These are phyloP conservation scores for Chaetomiaceae sp. DNA, from an alignment of 2,329 filamentous ascomycete genomes.

Conservation along the genomic window DNA sequence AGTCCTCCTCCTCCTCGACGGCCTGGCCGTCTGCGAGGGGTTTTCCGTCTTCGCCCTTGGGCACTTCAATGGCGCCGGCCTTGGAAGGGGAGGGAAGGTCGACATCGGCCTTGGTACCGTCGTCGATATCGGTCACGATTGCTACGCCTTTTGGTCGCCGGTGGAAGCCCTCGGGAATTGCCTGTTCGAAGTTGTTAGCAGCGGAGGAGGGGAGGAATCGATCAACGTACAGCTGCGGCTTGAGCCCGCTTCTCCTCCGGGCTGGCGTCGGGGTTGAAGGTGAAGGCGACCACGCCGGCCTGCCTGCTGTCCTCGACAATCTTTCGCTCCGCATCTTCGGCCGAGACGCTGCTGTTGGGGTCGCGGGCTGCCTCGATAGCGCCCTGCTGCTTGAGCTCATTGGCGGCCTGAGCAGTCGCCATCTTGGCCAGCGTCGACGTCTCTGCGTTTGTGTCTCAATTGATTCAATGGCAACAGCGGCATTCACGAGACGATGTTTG, in stretches of 20 bases:
- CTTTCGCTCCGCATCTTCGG: constrained; percentile 67
- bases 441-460: constrained; percentile 14
- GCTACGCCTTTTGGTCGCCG: constrained; percentile 61
- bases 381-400: constrained; percentile 77
- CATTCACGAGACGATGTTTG: not conserved
- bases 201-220: not conserved
- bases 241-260: constrained; percentile 81
- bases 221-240: constrained; percentile 63
- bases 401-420: constrained; percentile 30
- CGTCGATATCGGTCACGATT: constrained; percentile 75
- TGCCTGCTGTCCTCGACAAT: constrained; percentile 74
- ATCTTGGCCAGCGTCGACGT: constrained; percentile 24
- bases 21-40: constrained; percentile 46
- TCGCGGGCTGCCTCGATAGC: constrained; percentile 72
- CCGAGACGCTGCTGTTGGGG: constrained; percentile 61
- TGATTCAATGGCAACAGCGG: constrained; percentile 10
- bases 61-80: constrained; percentile 58
- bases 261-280: constrained; percentile 81
- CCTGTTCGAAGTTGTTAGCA: constrained; percentile 41
- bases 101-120: constrained; percentile 64
- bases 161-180: constrained; percentile 60
- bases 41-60: constrained; percentile 47
- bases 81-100: constrained; percentile 74
- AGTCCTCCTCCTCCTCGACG: constrained; percentile 52
- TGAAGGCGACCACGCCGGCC: constrained; percentile 74